Evolutionary conservation across 306 rosid genomes (phyloP), one percentile per base, ranked within the genome.

Genomic region (Dryas alaskensis): DNA sequence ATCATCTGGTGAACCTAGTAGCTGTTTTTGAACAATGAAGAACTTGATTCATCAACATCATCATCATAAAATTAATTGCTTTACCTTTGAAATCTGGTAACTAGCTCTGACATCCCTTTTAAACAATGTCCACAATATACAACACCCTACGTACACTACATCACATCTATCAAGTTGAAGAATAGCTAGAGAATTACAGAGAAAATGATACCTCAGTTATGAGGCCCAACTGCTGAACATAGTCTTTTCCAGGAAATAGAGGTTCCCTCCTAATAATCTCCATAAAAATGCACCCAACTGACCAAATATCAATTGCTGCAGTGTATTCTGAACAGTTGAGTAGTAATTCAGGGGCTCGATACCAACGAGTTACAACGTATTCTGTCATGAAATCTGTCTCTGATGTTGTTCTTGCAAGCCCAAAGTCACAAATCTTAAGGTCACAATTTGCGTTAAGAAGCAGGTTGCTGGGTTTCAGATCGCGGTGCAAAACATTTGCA

Each of bases 1-100:
- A 73, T 94, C 97, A 54, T 84, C 84, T 14, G 97, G 98, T 52
- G 97, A 94, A 82, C 98, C 97, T 73, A 94, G 58, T 42, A 94
- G 82, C 97, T 94, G 85, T 76, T 82, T 68, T 39, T 53, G 67
- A 53, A 45, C 9, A 61, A 47, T 19, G 31, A 40, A 67, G 5
- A 59, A 39, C 39, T 76, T 53, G 42, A 25, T 44, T 47, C 17
- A 48, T 8, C 4, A 37, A 63, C 17, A 81, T 7, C 7, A 72
- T 40, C 17, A 81, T 10, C 7, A 72, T 40, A 51, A 73, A 44
- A 27, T 31, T 17, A 78, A 19, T 7, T 42, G 52, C 50, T 37
- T 40, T n/a, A 40, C 25, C 52, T 57, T 22, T 22, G 12, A 54
- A 11, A 17, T 40, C 1, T 2, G 7, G 22, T 42, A 54, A 22